Evolutionary conservation across 768 basidiomycete species (phyloP).

Genomic region (Serendipita sp.): DNA sequence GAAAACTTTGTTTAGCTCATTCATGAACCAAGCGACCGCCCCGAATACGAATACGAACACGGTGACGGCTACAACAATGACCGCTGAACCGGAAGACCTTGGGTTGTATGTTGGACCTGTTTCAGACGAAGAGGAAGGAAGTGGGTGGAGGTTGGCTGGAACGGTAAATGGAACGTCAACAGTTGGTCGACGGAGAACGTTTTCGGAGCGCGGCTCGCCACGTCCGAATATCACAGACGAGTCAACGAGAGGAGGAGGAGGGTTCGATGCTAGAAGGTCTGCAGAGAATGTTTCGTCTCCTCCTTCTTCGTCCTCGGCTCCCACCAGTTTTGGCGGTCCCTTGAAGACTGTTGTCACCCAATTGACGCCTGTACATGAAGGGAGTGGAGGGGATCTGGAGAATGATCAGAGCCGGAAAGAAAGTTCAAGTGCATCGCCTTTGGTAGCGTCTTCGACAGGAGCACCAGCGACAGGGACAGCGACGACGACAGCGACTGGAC

Average conservation of each 20-base stretch:
- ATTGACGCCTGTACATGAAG: not conserved
- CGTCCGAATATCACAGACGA: not conserved
- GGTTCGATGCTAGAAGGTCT: not conserved
- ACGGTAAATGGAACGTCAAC: not conserved
- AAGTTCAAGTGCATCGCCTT: no score
- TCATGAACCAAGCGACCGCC: not conserved
- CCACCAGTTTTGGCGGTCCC: not conserved
- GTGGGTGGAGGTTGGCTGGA: not conserved
- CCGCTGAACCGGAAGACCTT: not conserved
- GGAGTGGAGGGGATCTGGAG: not conserved
- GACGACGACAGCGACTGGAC: not conserved
- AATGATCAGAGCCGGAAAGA: no score
- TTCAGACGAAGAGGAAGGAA: constrained; percentile 4
- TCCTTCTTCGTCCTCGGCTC: not conserved
- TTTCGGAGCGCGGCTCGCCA: constrained; percentile 1
- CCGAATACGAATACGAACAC: no score
- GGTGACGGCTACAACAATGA: not conserved
- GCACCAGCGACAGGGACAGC: not conserved
- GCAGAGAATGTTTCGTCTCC: not conserved
- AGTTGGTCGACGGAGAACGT: not conserved
- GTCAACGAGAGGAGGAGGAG: not conserved
- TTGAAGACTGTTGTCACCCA: not conserved
- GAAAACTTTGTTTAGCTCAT: not conserved
- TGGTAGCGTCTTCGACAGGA: not conserved
- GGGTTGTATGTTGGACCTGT: constrained; percentile 1